These are phyloP conservation scores for Ceratocystis diversiconidia DNA, from an alignment of 2,329 filamentous ascomycete genomes.

Conservation along the genomic window DNA sequence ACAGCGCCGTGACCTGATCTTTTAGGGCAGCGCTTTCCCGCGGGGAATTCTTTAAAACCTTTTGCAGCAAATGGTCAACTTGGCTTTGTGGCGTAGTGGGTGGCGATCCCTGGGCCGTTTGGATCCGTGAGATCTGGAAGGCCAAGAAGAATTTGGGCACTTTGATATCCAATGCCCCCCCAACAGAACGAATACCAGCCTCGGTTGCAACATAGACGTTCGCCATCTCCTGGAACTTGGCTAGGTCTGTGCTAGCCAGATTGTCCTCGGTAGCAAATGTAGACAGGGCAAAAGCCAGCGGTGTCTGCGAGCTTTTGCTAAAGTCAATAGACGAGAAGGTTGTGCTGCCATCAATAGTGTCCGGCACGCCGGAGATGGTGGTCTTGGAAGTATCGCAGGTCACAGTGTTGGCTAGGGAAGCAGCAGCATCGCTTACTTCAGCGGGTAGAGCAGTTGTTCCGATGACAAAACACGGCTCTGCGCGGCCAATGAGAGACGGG, in stretches of 20 bases:
- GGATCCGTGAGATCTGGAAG: slow-evolving; percentile 44
- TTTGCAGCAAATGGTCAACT: slow-evolving; percentile 42
- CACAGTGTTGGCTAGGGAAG: slow-evolving; percentile 29
- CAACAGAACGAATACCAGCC: slow-evolving; percentile 40
- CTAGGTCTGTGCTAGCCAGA: slow-evolving; percentile 36
- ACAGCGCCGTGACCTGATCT: slow-evolving; percentile 37
- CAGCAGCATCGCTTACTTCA: slow-evolving; percentile 33
- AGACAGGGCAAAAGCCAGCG: slow-evolving; percentile 40
- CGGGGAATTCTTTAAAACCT: slow-evolving; percentile 42
- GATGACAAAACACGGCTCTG: slow-evolving; percentile 39
- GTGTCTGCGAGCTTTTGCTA: slow-evolving; percentile 31
- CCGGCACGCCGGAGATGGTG: slow-evolving; percentile 40
- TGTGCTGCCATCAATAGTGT: slow-evolving; percentile 37
- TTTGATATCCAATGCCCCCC: slow-evolving; percentile 41
- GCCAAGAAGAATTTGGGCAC: slow-evolving; percentile 49
- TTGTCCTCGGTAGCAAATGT: slow-evolving; percentile 38
- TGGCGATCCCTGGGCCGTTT: slow-evolving; percentile 43
- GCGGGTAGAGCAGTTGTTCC: slow-evolving; percentile 36
- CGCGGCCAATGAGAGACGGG: slow-evolving; percentile 21
- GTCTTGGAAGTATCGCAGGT: slow-evolving; percentile 35
- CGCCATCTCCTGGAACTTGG: slow-evolving; percentile 37
- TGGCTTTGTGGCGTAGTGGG: slow-evolving; percentile 37
- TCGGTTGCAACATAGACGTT: slow-evolving; percentile 46
- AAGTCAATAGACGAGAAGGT: slow-evolving; percentile 45
- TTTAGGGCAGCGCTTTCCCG: slow-evolving; percentile 35